Evolutionary conservation across 2,329 filamentous ascomycete genomes (phyloP), one percentile per base, ranked within the genome.

Genomic region (Teratosphaeria epicoccoides): DNA sequence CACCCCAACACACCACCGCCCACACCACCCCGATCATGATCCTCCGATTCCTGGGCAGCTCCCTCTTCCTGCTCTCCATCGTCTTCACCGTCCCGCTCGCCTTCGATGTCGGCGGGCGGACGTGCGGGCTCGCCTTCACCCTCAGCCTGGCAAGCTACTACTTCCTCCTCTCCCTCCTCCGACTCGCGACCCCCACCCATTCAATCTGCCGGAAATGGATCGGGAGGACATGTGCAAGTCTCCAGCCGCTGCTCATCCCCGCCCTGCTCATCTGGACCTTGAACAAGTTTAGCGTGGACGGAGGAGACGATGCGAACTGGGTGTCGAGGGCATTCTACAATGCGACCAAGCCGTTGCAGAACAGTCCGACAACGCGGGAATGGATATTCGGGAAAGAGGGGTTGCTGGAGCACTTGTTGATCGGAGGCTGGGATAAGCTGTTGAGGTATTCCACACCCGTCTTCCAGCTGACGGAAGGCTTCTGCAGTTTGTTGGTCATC

Each of bases 21-120:
- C 45, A 25, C 50, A 46, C 47, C n/a, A 6, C 58, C 63, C 63
- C 23, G n/a, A 45, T 12, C 6, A 70, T 73, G 73, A 71, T 70
- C 61, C 65, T 68, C 63, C 65, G 74, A 66, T 71, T 73, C 71
- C 69, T 74, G 68, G 69, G 70, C 71, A 70, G 61, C 68, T 69
- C 64, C 65, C 70, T 70, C 73, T 97, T 96, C 73, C 83, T 97
- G 63, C 79, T 90, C 71, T 87, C 87, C 72, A 89, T 96, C 70
- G 83, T 97, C 66, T 86, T 97, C 67, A 95, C 89, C 56, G 93
- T 98, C 68, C 93, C 93, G 56, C 84, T 98, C 67, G 88, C 91
- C 64, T 97, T 97, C 75, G 93, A 98, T 80, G 91, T 97, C 65
- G 93, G 93, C 68, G 93, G 93, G 56, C 84, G 88, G 64, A 90